A percentile compares a stretch with the other conserved stretches of the same genome.
Evolutionary conservation across 2,329 filamentous ascomycete genomes (phyloP).

Genomic region (Penicillium sp.): DNA sequence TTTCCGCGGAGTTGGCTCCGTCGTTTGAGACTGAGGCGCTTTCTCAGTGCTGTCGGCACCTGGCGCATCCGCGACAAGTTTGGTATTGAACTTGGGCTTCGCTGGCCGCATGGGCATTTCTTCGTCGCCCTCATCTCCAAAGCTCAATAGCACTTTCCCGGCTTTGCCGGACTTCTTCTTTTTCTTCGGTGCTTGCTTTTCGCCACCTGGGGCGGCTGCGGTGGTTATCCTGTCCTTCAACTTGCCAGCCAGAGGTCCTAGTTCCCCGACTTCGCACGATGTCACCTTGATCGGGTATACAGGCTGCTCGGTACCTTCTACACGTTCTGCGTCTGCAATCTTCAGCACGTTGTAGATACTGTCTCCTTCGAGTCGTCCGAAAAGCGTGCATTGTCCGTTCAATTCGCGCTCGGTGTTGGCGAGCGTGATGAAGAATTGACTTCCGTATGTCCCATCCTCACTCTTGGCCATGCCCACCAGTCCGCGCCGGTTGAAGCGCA

Average conservation of each 20-base stretch:
- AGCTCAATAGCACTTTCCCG: slow-evolving; percentile 45
- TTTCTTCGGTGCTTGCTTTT: slow-evolving; percentile 34
- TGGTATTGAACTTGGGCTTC: slow-evolving; percentile 48
- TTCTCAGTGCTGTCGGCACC: slow-evolving; percentile 13
- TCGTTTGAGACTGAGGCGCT: slow-evolving; percentile 8
- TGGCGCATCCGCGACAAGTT: slow-evolving; percentile 37
- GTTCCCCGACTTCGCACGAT: slow-evolving; percentile 42
- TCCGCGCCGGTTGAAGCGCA: slow-evolving; percentile 89
- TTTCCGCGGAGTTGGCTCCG: slow-evolving; percentile 23
- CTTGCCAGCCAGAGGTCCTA: slow-evolving; percentile 44
- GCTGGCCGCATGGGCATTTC: slow-evolving; percentile 34
- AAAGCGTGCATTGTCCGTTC: slow-evolving; percentile 85
- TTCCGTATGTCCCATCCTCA: slow-evolving; percentile 71
- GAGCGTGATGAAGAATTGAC: slow-evolving; percentile 95
- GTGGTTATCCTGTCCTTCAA: slow-evolving; percentile 40
- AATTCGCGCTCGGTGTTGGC: slow-evolving; percentile 74
- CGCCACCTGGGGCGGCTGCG: slow-evolving; percentile 27
- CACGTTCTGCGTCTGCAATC: slow-evolving; percentile 82
- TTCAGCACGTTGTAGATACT: slow-evolving; percentile 95
- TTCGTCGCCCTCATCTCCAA: slow-evolving; percentile 42
- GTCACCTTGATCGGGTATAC: slow-evolving; percentile 76
- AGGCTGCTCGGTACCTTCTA: slow-evolving; percentile 72
- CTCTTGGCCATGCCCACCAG: slow-evolving; percentile 91
- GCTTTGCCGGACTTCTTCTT: slow-evolving; percentile 42
- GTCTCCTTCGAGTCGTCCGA: slow-evolving; percentile 85